Percentiles rank a stretch among this genome's conserved stretches.
Evolutionary conservation across 2,329 filamentous ascomycete genomes (phyloP).

Genomic region (Knoxdaviesia capensis): DNA sequence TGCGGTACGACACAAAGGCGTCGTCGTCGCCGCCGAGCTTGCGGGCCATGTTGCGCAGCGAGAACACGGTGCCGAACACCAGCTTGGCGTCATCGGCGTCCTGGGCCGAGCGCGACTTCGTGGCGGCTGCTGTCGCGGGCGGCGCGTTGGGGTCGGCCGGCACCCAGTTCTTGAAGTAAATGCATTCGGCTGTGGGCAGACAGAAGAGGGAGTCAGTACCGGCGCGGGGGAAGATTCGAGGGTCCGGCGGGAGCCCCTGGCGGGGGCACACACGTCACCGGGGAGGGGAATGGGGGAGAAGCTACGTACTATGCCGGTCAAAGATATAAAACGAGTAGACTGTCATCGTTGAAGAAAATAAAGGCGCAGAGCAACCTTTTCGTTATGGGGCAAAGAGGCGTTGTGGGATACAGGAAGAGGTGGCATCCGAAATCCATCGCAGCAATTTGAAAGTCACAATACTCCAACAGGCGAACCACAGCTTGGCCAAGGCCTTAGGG

Average conservation of each 20-base stretch:
- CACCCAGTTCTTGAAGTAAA: constrained; percentile 81
- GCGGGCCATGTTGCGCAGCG: constrained; percentile 85
- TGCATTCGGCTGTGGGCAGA: constrained; percentile 85
- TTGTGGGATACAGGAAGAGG: no score
- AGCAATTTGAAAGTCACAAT: no score
- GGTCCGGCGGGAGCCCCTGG: no score
- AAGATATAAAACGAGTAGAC: constrained; percentile 99
- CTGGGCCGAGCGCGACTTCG: constrained; percentile 4
- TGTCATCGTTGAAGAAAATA: constrained; percentile 39
- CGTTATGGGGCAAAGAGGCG: no score
- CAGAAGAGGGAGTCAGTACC: neutral
- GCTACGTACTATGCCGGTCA: constrained; percentile 71
- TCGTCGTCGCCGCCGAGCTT: constrained; percentile 89
- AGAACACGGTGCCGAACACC: constrained; percentile 93
- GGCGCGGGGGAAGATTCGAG: neutral
- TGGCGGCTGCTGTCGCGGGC: constrained; percentile 6
- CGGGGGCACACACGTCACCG: no score
- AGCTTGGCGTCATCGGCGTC: constrained; percentile 77
- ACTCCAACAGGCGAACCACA: no score
- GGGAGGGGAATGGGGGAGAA: neutral
- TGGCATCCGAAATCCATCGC: no score
- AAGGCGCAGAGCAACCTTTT: neutral
- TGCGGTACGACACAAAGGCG: constrained; percentile 86
- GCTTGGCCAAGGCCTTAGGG: no score
- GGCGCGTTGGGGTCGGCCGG: constrained; percentile 17